Percentiles rank a stretch among this genome's conserved stretches.
These are phyloP conservation scores for Lolium rigidum DNA, from an alignment of 176 grass and related monocot species.

Conservation along the genomic window DNA sequence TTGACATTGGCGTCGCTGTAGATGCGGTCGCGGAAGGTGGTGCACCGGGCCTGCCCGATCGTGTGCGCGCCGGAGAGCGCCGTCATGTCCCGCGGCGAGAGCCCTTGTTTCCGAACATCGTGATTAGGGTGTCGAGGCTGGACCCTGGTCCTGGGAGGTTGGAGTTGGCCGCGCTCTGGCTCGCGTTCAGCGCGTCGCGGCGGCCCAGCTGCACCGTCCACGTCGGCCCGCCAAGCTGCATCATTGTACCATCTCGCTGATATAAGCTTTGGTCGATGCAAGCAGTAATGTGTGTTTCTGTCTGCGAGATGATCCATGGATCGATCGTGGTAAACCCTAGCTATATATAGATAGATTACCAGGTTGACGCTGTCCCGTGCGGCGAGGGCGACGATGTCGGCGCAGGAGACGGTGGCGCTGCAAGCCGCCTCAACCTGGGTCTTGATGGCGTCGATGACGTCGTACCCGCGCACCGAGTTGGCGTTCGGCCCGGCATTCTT, in stretches of 20 bases:
- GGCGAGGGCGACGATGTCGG: conserved; percentile 85
- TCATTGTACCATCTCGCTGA: neutral
- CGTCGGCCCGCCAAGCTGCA: conserved; percentile 62
- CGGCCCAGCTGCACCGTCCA: conserved; percentile 73
- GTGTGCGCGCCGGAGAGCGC: conserved; percentile 82
- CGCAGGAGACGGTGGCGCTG: conserved; percentile 75
- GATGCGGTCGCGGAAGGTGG: conserved; percentile 62
- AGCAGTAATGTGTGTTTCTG: too few relatives aligned
- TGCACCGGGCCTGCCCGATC: conserved; percentile 60
- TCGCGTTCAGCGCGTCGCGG: conserved; percentile 59
- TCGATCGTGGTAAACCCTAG: neutral
- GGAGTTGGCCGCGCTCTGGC: conserved; percentile 65
- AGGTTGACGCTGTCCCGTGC: conserved; percentile 69
- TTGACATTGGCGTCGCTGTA: conserved; percentile 58
- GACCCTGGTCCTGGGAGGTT: conserved; percentile 58
- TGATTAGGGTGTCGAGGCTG: conserved; percentile 51
- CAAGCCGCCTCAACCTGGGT: conserved; percentile 65
- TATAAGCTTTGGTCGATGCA: neutral
- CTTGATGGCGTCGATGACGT: conserved; percentile 89
- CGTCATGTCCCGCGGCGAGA: conserved; percentile 67
- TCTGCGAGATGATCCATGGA: neutral
- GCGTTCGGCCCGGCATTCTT: conserved; percentile 68
- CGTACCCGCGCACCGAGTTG: conserved; percentile 79
- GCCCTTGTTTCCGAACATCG: conserved; percentile 58
- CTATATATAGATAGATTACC: conserved; percentile 31